Percentiles rank a stretch among this genome's conserved stretches.
These are phyloP conservation scores for Chrysoporthe deuterocubensis DNA, from an alignment of 2,329 filamentous ascomycete genomes.

Conservation along the genomic window DNA sequence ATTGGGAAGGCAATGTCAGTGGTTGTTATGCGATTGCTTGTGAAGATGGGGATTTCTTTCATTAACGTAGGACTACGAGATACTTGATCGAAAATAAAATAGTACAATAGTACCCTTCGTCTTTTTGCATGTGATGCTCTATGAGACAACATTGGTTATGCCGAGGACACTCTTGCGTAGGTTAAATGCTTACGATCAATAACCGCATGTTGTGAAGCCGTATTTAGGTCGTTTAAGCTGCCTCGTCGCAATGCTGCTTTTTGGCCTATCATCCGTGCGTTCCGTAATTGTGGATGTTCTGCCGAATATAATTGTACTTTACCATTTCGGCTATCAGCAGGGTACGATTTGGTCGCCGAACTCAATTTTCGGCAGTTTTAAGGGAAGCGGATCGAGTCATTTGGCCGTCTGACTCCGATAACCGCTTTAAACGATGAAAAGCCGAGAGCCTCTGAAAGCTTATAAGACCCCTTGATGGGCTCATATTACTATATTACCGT, in stretches of 20 bases:
- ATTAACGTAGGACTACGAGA: too few species aligned
- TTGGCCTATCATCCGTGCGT: background rate
- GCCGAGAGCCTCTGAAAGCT: background rate
- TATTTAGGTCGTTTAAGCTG: background rate
- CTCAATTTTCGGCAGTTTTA: background rate
- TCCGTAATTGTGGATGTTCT: background rate
- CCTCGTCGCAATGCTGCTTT: too few species aligned
- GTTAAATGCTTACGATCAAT: background rate
- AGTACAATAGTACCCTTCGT: background rate
- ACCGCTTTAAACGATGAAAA: background rate
- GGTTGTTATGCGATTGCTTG: background rate
- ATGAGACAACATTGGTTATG: background rate
- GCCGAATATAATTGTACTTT: background rate
- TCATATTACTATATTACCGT: too few species aligned
- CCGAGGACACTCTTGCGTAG: background rate
- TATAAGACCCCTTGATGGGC: background rate
- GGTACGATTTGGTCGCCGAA: background rate
- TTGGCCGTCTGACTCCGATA: slow-evolving; percentile 2
- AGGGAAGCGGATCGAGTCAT: slow-evolving; percentile 1
- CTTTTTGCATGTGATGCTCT: slow-evolving; percentile 3
- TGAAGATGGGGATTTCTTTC: background rate
- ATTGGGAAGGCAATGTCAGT: background rate
- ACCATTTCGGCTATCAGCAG: background rate
- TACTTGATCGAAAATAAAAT: too few species aligned
- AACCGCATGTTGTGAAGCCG: background rate